These are phyloP conservation scores for Kodamaea laetipori DNA, from an alignment of 805 yeast genomes.

Conservation along the genomic window DNA sequence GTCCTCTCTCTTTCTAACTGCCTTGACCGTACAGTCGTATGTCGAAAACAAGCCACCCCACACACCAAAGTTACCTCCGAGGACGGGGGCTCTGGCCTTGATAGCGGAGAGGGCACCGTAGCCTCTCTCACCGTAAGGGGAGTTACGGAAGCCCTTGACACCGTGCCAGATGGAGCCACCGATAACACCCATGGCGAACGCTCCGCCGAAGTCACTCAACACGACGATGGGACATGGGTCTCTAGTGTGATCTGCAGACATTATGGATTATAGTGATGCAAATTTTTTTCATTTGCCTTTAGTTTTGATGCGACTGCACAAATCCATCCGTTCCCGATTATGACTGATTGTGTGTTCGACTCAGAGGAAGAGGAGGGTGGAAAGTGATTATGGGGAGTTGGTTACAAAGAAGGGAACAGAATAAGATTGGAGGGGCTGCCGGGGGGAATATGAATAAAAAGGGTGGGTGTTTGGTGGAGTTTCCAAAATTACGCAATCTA, in stretches of 20 bases:
- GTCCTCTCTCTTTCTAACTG: conserved; percentile 95
- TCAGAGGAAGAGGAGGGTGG: no score
- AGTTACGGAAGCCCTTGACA: conserved; percentile 96
- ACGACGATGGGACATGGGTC: conserved; percentile 99
- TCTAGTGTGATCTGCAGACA: conserved; percentile 97
- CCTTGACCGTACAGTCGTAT: conserved; percentile 93
- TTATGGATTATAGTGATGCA: conserved; percentile 21
- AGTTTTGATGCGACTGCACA: not conserved
- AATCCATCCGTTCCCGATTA: no score
- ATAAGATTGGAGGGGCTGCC: no score
- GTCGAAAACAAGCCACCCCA: conserved; percentile 99
- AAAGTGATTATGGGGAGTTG: no score
- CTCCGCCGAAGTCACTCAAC: conserved; percentile 97
- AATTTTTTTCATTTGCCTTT: conserved; percentile 2
- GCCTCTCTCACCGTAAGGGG: conserved; percentile 95
- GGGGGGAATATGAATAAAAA: no score
- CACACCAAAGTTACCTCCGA: conserved; percentile 98
- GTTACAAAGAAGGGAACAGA: no score
- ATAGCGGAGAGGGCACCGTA: conserved; percentile 87
- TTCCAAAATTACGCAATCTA: no score
- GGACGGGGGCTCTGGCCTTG: conserved; percentile 95
- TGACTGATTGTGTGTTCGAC: no score
- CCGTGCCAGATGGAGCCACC: conserved; percentile 99
- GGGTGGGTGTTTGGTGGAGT: no score
- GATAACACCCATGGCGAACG: conserved; percentile 97